Percentiles rank a stretch among this genome's conserved stretches.
Evolutionary conservation across 345 rosid genomes (phyloP).

Genomic region (Gossypium mustelinum): DNA sequence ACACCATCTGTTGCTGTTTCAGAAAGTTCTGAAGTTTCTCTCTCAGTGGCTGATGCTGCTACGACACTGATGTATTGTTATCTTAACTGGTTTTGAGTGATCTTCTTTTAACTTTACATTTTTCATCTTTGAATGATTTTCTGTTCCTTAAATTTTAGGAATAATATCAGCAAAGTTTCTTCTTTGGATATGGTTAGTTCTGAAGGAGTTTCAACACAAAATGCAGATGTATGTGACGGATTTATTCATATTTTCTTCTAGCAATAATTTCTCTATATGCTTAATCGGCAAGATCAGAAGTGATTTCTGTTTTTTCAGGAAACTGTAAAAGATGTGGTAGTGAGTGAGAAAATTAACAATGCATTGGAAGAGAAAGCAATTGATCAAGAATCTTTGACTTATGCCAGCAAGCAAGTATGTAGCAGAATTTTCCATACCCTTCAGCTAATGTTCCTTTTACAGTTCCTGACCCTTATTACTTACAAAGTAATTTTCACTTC

Average conservation of each 20-base stretch:
- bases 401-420: slow-evolving; percentile 65
- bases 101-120: slow-evolving; percentile 12
- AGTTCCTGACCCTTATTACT: slow-evolving; percentile 5
- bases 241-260: slow-evolving; percentile 3
- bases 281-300: slow-evolving; percentile 13
- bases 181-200: slow-evolving; percentile 30
- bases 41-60: slow-evolving; percentile 26
- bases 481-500: slow-evolving; percentile 12
- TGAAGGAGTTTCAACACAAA: slow-evolving; percentile 32
- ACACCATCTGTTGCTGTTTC: slow-evolving; percentile 29
- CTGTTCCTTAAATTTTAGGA: slow-evolving; percentile 28
- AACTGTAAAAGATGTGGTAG: slow-evolving; percentile 35
- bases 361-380: slow-evolving; percentile 53
- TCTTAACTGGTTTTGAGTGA: slow-evolving; percentile 16
- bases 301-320: slow-evolving; percentile 35
- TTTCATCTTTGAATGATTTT: slow-evolving; percentile 20
- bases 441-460: slow-evolving; percentile 16
- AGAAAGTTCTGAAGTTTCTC: slow-evolving; percentile 44
- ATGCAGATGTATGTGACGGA: slow-evolving; percentile 32
- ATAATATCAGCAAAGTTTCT: slow-evolving; percentile 23
- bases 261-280: slow-evolving; percentile 9
- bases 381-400: slow-evolving; percentile 49
- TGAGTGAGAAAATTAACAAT: slow-evolving; percentile 39
- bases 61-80: slow-evolving; percentile 42
- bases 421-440: slow-evolving; percentile 4